A percentile compares a stretch with the other conserved stretches of the same genome.
Conservation (phyloP, 1,284 basidiomycete genomes). For the Porodaedalea pini region DNA sequence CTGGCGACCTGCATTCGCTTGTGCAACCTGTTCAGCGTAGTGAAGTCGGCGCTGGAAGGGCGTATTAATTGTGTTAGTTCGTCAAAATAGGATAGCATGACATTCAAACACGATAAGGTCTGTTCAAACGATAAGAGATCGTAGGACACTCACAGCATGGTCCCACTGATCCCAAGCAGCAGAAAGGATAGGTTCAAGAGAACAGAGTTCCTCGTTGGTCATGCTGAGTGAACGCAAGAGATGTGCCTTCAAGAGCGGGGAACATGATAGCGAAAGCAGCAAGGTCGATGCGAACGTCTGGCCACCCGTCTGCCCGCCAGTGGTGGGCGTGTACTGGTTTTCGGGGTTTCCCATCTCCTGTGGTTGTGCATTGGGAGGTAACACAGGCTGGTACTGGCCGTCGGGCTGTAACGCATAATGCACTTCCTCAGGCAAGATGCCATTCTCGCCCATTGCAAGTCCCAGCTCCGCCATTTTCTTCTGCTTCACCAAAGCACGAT, state of each 20-base stretch:
- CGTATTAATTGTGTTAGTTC: background rate
- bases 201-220: conserved; percentile 73
- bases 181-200: conserved; percentile 72
- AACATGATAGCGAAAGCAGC: conserved; percentile 66
- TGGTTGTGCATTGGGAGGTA: conserved; percentile 34
- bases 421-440: conserved; percentile 57
- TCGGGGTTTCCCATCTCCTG: conserved; percentile 30
- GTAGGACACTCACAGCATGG: conserved; percentile 49
- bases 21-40: conserved; percentile 54
- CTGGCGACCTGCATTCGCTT: conserved; percentile 32
- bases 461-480: conserved; percentile 74
- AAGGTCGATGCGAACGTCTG: conserved; percentile 72
- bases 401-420: conserved; percentile 57
- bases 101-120: conserved; percentile 3
- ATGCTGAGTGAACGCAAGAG: conserved; percentile 66
- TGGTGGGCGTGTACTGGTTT: conserved; percentile 36
- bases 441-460: conserved; percentile 68
- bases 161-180: conserved; percentile 83
- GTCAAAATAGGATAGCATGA: conserved; percentile 16
- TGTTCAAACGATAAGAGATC: conserved; percentile 6
- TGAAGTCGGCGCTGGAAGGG: conserved; percentile 54
- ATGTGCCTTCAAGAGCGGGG: conserved; percentile 68
- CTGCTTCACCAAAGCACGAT: conserved; percentile 70
- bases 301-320: conserved; percentile 41
- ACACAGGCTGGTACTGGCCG: conserved; percentile 53